Base-by-base conservation (phyloP, 139 green algal species). In the Micromonas commoda region DNA sequence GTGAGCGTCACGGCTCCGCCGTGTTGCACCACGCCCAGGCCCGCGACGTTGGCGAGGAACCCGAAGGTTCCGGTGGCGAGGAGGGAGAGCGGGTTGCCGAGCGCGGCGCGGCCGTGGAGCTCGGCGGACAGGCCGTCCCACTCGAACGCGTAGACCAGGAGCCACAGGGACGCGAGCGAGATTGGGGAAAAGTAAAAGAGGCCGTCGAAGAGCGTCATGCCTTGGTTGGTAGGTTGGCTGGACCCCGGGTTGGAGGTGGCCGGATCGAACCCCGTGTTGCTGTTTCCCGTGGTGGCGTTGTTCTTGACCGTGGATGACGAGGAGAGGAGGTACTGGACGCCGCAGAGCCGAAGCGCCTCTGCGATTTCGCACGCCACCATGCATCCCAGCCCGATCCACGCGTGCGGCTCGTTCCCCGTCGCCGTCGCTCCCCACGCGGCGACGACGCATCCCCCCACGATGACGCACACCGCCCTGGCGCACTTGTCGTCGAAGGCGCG, bases 161-260 rank as follows among this genome's bases (percentile, higher is more conserved):
- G 23, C 2, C n/a, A 60, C 13, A 73, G 29, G 33, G 53, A 73
- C 1, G 53, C 2, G 33, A 73, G 53, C 28, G 66, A 60, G 33
- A 35, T 35, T 20, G 66, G 66, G 21, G 31, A 73, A 52, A 73
- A 73, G 16, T 73, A 73, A 24, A 60, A 73, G 33, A 73, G 52
- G 2, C 66, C 66, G 32, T 73, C 29, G 31, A 73, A 54, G 20
- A 73, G 33, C 16, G 31, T 28, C n/a, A 73, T 38, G 1, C 53
- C 53, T 24, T 24, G n/a, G 28, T 73, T 73, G n/a, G n/a, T n/a
- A n/a, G n/a, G n/a, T n/a, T n/a, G n/a, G n/a, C n/a, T n/a, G n/a
- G n/a, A n/a, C n/a, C n/a, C n/a, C n/a, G n/a, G n/a, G n/a, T n/a
- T n/a, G n/a, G n/a, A n/a, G n/a, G n/a, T n/a, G n/a, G n/a, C n/a